Base-by-base conservation (phyloP, 495 filamentous ascomycete species). In the Penicillium macrosclerotiorum region DNA sequence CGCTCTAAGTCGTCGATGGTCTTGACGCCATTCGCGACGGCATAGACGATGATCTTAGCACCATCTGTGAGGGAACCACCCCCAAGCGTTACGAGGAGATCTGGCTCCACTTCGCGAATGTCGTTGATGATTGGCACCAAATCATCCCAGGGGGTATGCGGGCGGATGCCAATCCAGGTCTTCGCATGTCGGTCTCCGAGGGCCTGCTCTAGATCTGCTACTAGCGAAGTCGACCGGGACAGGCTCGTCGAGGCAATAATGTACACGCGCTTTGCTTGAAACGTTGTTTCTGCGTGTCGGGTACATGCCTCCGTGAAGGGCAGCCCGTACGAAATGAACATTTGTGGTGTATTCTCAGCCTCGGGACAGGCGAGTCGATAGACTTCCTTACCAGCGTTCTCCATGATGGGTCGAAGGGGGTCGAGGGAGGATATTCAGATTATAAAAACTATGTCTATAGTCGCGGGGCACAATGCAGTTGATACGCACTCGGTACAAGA, bases 171-270 rank as follows among this genome's bases (percentile, higher is more conserved):
- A 14, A 16, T 33, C 25, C 40, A 38, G n/a, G 36, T 38, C 22
- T 38, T 38, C 25, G 36, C 36, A 19, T 25, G 36, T 38, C 36
- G 36, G n/a, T 38, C 36, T 25, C 36, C 36, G 36, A 38, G 36
- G 5, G 36, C 36, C 17, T 4, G 36, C 36, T 38, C 36, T 12
- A 38, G 36, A 8, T 38, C 36, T 9, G 36, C 14, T 3, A 38
- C 36, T 7, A 38, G n/a, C n/a, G 36, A 38, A n/a, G 36, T 38
- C 20, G 23, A 22, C 22, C 25, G 23, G 6, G 36, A 38, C n/a
- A 38, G 36, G n/a, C 36, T 38, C 25, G 36, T 38, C 14, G 36
- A 38, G 4, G 36, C 36, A 19, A 38, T 38, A 3, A 38, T 38
- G 20, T 38, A 38, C 20, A 38, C 36, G n/a, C 36, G 36, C n/a